Percentiles rank a stretch among this genome's conserved stretches.
These are phyloP conservation scores for Skeletonema menzelii DNA, from an alignment of 108 stramenopile species.

Conservation along the genomic window DNA sequence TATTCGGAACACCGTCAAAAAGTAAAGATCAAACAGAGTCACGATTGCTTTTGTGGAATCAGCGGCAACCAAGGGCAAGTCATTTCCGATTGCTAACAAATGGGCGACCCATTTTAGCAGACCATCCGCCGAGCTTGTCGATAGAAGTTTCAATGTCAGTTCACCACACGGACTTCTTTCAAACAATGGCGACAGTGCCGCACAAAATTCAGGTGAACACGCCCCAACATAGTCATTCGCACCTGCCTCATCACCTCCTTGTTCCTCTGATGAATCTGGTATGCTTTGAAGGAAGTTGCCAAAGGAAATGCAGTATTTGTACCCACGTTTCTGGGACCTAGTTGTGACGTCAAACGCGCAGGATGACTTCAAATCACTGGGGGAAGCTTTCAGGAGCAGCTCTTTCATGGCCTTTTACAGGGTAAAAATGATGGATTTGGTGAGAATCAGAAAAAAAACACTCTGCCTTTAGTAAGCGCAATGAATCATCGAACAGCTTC, in stretches of 20 bases:
- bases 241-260: neutral
- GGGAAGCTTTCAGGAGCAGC: conserved; percentile 8
- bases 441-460: neutral
- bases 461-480: neutral
- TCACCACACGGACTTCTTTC: conserved; percentile 27
- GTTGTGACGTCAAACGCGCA: conserved; percentile 1
- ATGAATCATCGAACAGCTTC: neutral
- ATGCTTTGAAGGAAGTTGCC: neutral
- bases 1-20: conserved; percentile 80
- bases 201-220: conserved; percentile 18
- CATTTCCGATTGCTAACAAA: conserved; percentile 49
- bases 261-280: neutral
- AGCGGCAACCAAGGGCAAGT: conserved; percentile 55
- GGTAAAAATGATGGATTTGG: neutral
- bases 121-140: conserved; percentile 42
- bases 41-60: conserved; percentile 51
- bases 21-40: conserved; percentile 73
- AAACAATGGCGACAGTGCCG: conserved; percentile 13
- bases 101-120: conserved; percentile 58
- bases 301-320: neutral
- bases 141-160: conserved; percentile 19
- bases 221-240: conserved; percentile 9
- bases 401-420: conserved; percentile 15
- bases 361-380: neutral
- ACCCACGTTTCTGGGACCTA: conserved; percentile 5